Base-by-base conservation (phyloP, 2,329 filamentous ascomycete species). In the Aspergillus viridinutans region DNA sequence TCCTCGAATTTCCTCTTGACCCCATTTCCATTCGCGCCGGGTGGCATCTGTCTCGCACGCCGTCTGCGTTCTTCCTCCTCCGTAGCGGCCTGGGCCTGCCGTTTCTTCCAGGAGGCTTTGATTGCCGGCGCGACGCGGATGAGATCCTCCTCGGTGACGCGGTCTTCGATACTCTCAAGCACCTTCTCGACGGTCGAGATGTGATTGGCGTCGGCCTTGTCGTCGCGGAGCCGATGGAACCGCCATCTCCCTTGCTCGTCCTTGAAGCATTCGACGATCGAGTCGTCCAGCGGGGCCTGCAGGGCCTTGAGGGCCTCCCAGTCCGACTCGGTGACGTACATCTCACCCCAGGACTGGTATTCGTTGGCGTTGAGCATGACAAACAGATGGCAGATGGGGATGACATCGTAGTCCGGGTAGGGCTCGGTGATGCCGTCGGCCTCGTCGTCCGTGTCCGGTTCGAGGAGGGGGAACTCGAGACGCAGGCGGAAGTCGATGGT, bases 121-220 rank as follows among this genome's bases (percentile, higher is more conserved):
- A 97, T 93, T n/a, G 75, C 79, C 40, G 81, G 83, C 28, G 89
- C 89, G 0, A 84, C 81, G 1, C 77, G 81, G 49, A 92, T 81
- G 35, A 99, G 80, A 69, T 99, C 92, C 56, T 90, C 81, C 74
- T 96, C 86, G 0, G 85, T 89, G 10, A 99, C 91, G 1, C 86
- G 86, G 67, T 97, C 91, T 59, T 86, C 83, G 65, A 99, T 97
- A 73, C 90, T 96, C 62, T 93, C 88, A 58, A 97, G 82, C 3
- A 99, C 94, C 70, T 89, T 95, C 26, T 86, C 80, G 1, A 97
- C 90, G 0, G 90, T 93, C 20, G 80, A 86, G 58, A 90, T 88
- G 74, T 97, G 92, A 68, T 99, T 99, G 0, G 90, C 92, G 64
- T 96, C 89, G 28, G 81, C 80, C 77, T 99, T 99, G 74, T 99